Evolutionary conservation across 345 rosid species (phyloP).

Genomic region (Salix caprea): DNA sequence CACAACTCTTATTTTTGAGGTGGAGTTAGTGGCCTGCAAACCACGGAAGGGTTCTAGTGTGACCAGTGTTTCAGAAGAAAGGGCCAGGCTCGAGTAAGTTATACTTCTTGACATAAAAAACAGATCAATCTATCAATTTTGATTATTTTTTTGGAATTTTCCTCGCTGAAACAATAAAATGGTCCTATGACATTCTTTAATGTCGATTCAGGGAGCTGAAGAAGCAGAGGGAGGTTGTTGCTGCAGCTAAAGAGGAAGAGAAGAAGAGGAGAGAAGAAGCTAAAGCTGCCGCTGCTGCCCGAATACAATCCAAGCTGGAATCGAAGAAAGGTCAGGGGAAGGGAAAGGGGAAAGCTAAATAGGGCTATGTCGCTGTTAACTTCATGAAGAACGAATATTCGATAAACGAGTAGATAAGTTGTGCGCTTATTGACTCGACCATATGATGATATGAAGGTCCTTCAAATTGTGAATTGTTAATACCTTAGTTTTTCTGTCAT

Average conservation of each 20-base stretch:
- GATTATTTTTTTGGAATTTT: not conserved
- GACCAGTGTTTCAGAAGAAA: conserved; percentile 67
- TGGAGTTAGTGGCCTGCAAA: conserved; percentile 70
- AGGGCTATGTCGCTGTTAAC: not conserved
- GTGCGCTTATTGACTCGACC: not conserved
- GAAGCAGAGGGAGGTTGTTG: conserved; percentile 83
- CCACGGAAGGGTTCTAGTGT: conserved; percentile 78
- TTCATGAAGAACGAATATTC: not conserved
- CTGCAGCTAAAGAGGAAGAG: conserved; percentile 73
- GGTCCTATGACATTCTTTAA: not conserved
- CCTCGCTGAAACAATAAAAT: not conserved
- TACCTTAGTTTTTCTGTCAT: not conserved
- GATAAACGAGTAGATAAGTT: not conserved
- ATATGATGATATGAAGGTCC: not conserved
- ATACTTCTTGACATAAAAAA: not conserved
- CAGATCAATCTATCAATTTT: not conserved
- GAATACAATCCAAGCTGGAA: conserved; percentile 81
- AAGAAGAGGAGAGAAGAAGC: conserved; percentile 90
- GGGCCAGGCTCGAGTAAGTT: conserved; percentile 89
- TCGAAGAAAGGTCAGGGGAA: conserved; percentile 82
- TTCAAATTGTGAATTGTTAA: not conserved
- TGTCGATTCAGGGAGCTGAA: conserved; percentile 63
- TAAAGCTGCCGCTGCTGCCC: conserved; percentile 88
- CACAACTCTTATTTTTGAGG: conserved; percentile 79
- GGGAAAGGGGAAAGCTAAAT: conserved; percentile 80